These are phyloP conservation scores for Sechiopsis laciniata DNA, from an alignment of 306 rosid species.

Conservation along the genomic window DNA sequence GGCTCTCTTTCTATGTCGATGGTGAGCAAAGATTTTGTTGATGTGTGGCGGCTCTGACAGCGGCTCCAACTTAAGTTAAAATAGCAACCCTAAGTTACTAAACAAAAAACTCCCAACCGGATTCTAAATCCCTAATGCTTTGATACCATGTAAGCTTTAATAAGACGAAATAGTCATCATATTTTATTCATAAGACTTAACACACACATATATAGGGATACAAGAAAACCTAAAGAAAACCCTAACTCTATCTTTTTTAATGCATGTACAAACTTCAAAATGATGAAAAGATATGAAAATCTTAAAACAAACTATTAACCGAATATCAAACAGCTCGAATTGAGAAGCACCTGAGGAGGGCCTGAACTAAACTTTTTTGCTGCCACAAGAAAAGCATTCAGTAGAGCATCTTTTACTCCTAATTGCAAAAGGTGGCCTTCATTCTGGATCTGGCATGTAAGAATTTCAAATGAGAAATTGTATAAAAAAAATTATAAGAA, in stretches of 20 bases:
- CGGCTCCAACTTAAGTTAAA: too few species aligned
- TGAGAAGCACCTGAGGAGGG: slow-evolving; percentile 71
- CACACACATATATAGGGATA: too few species aligned
- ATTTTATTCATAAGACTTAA: too few species aligned
- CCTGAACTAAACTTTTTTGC: slow-evolving; percentile 76
- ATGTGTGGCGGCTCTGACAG: too few species aligned
- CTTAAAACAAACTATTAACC: not conserved
- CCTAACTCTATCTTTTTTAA: not conserved
- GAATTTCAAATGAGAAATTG: slow-evolving; percentile 17
- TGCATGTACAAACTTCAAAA: not conserved
- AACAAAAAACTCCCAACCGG: too few species aligned
- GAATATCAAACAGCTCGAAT: slow-evolving; percentile 12
- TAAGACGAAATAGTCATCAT: too few species aligned
- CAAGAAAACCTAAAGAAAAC: too few species aligned
- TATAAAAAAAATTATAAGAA: not conserved
- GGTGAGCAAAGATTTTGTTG: too few species aligned
- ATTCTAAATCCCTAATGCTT: too few species aligned
- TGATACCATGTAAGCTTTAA: too few species aligned
- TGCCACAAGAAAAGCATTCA: slow-evolving; percentile 81
- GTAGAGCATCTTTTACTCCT: slow-evolving; percentile 74
- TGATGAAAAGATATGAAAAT: not conserved
- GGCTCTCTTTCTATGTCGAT: too few species aligned
- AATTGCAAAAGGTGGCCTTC: slow-evolving; percentile 63
- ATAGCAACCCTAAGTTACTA: too few species aligned
- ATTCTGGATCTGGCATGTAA: slow-evolving; percentile 62